Percentiles rank a stretch among this genome's conserved stretches.
phyloP scores from a whole-genome alignment of 371 early-diverging fungal genomes.

The Mucor circinelloides region DNA sequence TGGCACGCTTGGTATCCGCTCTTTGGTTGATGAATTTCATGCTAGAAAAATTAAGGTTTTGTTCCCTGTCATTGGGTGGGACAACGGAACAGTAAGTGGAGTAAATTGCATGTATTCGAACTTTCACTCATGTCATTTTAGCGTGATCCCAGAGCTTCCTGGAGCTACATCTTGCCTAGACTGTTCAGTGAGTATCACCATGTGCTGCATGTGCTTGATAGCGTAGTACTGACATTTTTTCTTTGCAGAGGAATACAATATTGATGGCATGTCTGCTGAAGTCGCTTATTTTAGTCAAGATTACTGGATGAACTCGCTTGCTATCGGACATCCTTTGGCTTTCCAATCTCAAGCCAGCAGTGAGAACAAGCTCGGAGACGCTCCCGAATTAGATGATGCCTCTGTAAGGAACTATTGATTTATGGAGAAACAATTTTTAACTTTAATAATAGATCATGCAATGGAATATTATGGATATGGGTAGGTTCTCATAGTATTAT shows the following conservation, averaged over 20 bases:
- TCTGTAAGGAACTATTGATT: not conserved
- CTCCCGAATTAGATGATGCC: not conserved
- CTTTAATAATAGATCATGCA: slow-evolving; percentile 17
- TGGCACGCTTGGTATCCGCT: slow-evolving; percentile 26
- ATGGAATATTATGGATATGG: slow-evolving; percentile 28
- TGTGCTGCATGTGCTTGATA: not conserved
- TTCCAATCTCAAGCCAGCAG: slow-evolving; percentile 16
- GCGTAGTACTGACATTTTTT: not conserved
- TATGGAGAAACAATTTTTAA: not conserved
- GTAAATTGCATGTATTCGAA: not conserved
- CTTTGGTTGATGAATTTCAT: slow-evolving; percentile 27
- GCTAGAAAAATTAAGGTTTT: slow-evolving; percentile 23
- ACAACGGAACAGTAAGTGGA: slow-evolving; percentile 33
- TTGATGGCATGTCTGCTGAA: slow-evolving; percentile 29
- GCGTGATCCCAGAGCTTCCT: slow-evolving; percentile 32
- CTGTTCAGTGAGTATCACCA: slow-evolving; percentile 23
- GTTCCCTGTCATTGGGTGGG: slow-evolving; percentile 23
- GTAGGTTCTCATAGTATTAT: too few relatives aligned
- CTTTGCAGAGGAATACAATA: slow-evolving; percentile 27
- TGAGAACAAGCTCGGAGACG: not conserved
- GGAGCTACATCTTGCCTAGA: slow-evolving; percentile 34
- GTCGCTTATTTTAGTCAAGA: slow-evolving; percentile 28
- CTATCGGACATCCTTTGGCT: slow-evolving; percentile 31
- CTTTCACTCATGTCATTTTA: slow-evolving; percentile 2
- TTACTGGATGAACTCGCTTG: slow-evolving; percentile 31